Conservation (phyloP, 805 yeast genomes). For the Starmerella bombicola region DNA sequence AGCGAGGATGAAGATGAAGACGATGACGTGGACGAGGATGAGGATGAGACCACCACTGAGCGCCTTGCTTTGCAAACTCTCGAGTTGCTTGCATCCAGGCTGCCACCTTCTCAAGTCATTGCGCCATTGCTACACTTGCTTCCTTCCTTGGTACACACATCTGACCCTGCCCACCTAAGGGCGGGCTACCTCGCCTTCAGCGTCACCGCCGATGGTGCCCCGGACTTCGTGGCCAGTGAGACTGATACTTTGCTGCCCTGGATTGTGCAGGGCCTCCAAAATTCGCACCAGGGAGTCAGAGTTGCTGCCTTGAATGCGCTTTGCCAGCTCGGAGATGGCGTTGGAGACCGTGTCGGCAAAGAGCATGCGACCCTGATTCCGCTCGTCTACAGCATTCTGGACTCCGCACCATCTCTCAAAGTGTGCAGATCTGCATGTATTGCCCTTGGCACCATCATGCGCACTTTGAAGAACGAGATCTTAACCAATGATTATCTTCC, state of each 20-base stretch:
- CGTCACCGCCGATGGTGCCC: conserved; percentile 81
- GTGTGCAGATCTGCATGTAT: conserved; percentile 83
- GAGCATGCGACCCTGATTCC: conserved; percentile 77
- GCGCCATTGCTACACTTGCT: conserved; percentile 52
- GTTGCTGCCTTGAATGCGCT: conserved; percentile 78
- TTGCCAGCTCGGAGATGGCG: conserved; percentile 63
- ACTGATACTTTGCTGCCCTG: conserved; percentile 60
- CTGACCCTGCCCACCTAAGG: conserved; percentile 69
- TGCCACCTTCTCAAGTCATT: conserved; percentile 89
- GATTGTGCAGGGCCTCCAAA: conserved; percentile 65
- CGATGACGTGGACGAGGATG: conserved; percentile 79
- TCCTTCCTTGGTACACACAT: conserved; percentile 34
- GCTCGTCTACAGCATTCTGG: conserved; percentile 73
- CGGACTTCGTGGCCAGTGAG: conserved; percentile 75
- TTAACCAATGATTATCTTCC: conserved; percentile 64
- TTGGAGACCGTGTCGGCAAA: conserved; percentile 74
- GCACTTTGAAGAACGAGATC: conserved; percentile 79
- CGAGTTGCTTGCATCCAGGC: conserved; percentile 62
- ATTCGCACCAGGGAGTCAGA: conserved; percentile 59
- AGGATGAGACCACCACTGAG: conserved; percentile 75
- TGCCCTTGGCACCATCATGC: conserved; percentile 84
- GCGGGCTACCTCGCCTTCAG: conserved; percentile 76
- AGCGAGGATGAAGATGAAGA: conserved; percentile 61
- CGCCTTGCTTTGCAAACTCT: conserved; percentile 68
- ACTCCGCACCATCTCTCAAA: conserved; percentile 66